phyloP scores from a whole-genome alignment of 306 rosid species.

The Arachis hypogaea region DNA sequence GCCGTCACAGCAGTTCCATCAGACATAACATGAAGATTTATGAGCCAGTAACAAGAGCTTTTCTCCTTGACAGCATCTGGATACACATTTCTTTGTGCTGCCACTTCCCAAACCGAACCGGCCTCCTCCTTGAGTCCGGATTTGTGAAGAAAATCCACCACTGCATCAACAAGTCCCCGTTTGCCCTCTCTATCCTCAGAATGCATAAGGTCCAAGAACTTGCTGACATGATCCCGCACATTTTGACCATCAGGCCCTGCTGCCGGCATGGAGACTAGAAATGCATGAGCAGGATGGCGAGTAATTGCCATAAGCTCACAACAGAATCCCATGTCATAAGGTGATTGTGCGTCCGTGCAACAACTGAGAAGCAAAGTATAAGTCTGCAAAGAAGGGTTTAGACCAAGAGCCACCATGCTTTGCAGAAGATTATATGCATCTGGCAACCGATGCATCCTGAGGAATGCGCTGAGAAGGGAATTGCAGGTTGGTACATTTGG shows the following conservation, averaged over 20 bases:
- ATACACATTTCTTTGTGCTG: constrained; percentile 78
- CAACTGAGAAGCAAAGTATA: constrained; percentile 92
- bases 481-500: constrained; percentile 95
- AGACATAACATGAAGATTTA: constrained; percentile 95
- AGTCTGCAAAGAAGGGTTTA: constrained; percentile 86
- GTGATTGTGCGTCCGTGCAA: constrained; percentile 79
- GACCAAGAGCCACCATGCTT: constrained; percentile 72
- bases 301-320: constrained; percentile 76
- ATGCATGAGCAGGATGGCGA: constrained; percentile 90
- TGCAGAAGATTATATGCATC: constrained; percentile 80
- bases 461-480: constrained; percentile 91
- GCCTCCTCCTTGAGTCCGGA: constrained; percentile 98
- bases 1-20: constrained; percentile 96
- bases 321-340: constrained; percentile 73
- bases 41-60: constrained; percentile 87
- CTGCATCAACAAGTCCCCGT: constrained; percentile 97
- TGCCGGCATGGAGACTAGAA: constrained; percentile 79
- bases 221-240: constrained; percentile 75
- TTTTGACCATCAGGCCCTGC: constrained; percentile 91
- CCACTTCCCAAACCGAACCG: constrained; percentile 95
- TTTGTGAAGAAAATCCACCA: constrained; percentile 95
- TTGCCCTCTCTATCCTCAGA: constrained; percentile 93
- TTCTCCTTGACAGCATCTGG: constrained; percentile 89
- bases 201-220: constrained; percentile 85
- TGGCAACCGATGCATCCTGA: constrained; percentile 68